These are phyloP conservation scores for Angophora floribunda DNA, from an alignment of 345 rosid genomes.

Conservation along the genomic window DNA sequence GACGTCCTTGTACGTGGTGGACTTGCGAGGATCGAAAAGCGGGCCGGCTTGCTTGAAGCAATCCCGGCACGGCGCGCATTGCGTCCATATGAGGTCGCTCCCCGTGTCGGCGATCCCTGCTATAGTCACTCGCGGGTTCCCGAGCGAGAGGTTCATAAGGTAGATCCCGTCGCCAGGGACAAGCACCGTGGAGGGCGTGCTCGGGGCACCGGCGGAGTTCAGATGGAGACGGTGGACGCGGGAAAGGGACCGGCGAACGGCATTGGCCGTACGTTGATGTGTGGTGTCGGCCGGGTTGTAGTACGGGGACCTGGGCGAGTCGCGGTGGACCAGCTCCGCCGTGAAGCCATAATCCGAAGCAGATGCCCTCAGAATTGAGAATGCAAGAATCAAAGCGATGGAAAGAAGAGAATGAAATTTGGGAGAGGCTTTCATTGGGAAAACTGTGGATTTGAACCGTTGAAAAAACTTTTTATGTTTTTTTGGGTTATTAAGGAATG, in stretches of 20 bases:
- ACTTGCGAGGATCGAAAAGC: constrained; percentile 17
- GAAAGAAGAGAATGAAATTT: background rate
- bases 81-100: constrained; percentile 25
- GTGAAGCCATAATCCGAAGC: constrained; percentile 5
- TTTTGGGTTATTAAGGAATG: background rate
- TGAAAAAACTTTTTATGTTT: background rate
- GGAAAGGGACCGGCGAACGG: background rate
- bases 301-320: constrained; percentile 19
- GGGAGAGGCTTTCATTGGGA: background rate
- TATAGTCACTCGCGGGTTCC: constrained; percentile 5
- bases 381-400: background rate
- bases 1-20: constrained; percentile 8
- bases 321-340: constrained; percentile 11
- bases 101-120: constrained; percentile 6
- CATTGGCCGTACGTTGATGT: background rate
- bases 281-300: constrained; percentile 4
- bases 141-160: constrained; percentile 12
- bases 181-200: background rate
- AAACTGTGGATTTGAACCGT: background rate
- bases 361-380: background rate
- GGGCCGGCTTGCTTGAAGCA: constrained; percentile 25
- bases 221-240: background rate
- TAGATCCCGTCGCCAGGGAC: background rate
- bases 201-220: background rate
- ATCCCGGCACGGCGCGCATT: constrained; percentile 12